Conservation (phyloP, 805 yeast species). For the Candida manassasensis region DNA sequence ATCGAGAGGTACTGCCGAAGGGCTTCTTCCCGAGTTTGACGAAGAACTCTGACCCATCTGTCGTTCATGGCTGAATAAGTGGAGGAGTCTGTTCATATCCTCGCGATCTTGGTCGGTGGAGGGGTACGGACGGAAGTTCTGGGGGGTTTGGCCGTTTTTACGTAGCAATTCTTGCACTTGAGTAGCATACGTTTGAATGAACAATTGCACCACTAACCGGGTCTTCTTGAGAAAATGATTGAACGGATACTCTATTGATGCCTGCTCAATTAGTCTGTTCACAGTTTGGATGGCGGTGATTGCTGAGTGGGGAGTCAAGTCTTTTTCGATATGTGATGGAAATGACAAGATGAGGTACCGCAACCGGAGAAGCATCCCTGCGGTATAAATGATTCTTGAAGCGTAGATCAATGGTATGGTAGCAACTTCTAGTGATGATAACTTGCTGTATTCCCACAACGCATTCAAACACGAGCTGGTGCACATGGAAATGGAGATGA, state of each 20-base stretch:
- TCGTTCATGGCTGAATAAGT: slow-evolving; percentile 7
- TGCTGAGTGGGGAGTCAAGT: slow-evolving; percentile 45
- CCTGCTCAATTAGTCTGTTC: slow-evolving; percentile 22
- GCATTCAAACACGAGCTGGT: slow-evolving; percentile 50
- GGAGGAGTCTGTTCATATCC: slow-evolving; percentile 17
- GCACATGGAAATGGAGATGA: slow-evolving; percentile 45
- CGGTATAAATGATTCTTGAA: slow-evolving; percentile 57
- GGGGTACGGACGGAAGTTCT: slow-evolving; percentile 13
- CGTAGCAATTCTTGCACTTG: slow-evolving; percentile 40
- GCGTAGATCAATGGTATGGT: slow-evolving; percentile 54
- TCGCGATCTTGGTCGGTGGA: slow-evolving; percentile 13
- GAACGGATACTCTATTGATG: slow-evolving; percentile 23
- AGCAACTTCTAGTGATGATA: slow-evolving; percentile 45
- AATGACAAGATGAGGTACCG: slow-evolving; percentile 52
- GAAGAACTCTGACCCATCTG: background rate
- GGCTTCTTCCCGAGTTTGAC: slow-evolving; percentile 1
- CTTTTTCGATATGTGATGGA: slow-evolving; percentile 42
- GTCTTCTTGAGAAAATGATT: slow-evolving; percentile 52
- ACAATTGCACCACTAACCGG: slow-evolving; percentile 52
- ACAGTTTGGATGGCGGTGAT: slow-evolving; percentile 29
- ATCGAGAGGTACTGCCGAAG: slow-evolving; percentile 27
- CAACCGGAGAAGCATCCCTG: slow-evolving; percentile 57
- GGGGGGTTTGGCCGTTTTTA: slow-evolving; percentile 20
- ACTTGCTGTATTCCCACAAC: slow-evolving; percentile 43
- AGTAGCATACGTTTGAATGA: slow-evolving; percentile 56